A percentile compares a stretch with the other conserved stretches of the same genome.
These are phyloP conservation scores for Komagataella mondaviorum DNA, from an alignment of 805 yeast species.

Conservation along the genomic window DNA sequence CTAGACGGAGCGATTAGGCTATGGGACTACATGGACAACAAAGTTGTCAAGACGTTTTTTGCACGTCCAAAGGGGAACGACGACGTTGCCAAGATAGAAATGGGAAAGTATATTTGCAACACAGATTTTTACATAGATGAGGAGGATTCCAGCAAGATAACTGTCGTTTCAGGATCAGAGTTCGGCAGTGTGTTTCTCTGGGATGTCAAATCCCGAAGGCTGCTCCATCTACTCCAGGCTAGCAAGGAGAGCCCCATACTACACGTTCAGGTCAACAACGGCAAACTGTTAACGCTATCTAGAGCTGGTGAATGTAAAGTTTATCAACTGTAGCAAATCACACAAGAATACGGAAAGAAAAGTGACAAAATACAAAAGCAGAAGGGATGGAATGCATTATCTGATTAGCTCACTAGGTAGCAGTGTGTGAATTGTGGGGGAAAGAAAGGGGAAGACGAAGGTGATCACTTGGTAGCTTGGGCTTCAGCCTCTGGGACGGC, in stretches of 20 bases:
- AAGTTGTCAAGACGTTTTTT: constrained; percentile 55
- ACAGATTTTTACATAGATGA: constrained; percentile 32
- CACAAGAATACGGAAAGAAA: constrained; percentile 1
- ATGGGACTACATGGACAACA: constrained; percentile 80
- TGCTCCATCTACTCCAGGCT: constrained; percentile 15
- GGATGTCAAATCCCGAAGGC: constrained; percentile 50
- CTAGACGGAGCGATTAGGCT: constrained; percentile 67
- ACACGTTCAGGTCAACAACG: constrained; percentile 26
- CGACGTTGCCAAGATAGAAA: constrained; percentile 1
- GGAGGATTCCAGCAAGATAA: constrained; percentile 3
- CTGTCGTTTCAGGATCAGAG: constrained; percentile 52
- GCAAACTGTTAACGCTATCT: constrained; percentile 20
- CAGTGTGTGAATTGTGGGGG: constrained; percentile 3
- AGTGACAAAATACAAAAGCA: constrained; percentile 4
- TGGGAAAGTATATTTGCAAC: constrained; percentile 39
- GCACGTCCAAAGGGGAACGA: neutral
- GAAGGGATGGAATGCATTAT: neutral
- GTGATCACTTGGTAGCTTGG: constrained; percentile 2
- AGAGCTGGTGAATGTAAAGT: constrained; percentile 15
- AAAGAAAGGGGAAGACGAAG: neutral
- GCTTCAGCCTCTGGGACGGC: constrained; percentile 8
- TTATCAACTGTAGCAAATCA: constrained; percentile 1
- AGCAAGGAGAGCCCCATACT: constrained; percentile 18
- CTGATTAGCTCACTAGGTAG: neutral
- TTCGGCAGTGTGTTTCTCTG: constrained; percentile 39